A percentile compares a stretch with the other conserved stretches of the same genome.
These are phyloP conservation scores for Rubia peregrina DNA, from an alignment of 305 asterid genomes.

Conservation along the genomic window DNA sequence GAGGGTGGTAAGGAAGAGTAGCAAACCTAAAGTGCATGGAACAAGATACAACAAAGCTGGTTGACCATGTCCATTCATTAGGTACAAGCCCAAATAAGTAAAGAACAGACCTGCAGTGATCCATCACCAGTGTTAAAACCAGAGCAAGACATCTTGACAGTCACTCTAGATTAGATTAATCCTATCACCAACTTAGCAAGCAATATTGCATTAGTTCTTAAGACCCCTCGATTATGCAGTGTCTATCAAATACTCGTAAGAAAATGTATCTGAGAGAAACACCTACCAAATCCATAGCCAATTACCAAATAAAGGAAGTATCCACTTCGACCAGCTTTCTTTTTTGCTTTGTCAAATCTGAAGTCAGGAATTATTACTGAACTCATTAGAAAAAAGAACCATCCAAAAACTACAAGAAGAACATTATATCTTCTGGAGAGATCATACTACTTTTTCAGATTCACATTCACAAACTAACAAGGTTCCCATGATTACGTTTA, in stretches of 20 bases:
- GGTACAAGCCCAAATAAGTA: conserved; percentile 74
- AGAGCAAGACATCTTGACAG: neutral
- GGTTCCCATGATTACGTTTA: neutral
- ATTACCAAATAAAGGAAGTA: conserved; percentile 73
- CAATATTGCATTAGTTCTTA: neutral
- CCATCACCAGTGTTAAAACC: conserved; percentile 11
- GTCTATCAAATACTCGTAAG: neutral
- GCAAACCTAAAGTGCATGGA: conserved; percentile 83
- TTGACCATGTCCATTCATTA: conserved; percentile 93
- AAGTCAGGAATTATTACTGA: neutral
- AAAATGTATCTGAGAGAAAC: neutral
- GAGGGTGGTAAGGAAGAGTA: conserved; percentile 2
- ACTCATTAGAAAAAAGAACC: conserved; percentile 5
- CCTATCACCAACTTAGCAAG: neutral
- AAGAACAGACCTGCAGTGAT: conserved; percentile 60
- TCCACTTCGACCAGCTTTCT: conserved; percentile 57
- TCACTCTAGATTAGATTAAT: neutral
- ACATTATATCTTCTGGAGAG: neutral
- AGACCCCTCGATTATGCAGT: neutral
- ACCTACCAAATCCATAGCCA: conserved; percentile 88
- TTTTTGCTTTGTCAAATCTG: conserved; percentile 85
- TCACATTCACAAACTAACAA: neutral
- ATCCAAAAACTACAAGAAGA: neutral
- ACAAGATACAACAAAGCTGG: conserved; percentile 96
- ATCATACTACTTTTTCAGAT: neutral